phyloP scores from a whole-genome alignment of 257 asterid species.

The Solanum chiquidenum region DNA sequence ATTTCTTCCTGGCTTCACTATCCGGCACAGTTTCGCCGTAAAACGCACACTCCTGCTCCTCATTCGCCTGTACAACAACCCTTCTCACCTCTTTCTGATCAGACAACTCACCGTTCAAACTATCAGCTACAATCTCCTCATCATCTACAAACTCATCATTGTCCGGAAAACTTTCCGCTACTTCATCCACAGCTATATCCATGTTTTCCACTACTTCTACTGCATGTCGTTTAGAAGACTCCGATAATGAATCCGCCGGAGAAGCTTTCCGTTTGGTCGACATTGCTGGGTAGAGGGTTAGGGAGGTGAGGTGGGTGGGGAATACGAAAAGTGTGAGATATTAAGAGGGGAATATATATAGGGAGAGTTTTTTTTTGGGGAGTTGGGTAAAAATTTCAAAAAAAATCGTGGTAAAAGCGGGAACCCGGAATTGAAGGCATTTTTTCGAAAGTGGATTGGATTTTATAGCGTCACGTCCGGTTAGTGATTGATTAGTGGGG shows the following conservation, averaged over 20 bases:
- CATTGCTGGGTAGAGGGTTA: neutral
- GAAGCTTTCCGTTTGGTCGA: neutral
- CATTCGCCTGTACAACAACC: neutral
- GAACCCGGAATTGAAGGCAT: neutral
- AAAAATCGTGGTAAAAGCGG: neutral
- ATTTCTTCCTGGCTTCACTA: constrained; percentile 32
- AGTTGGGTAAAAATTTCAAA: neutral
- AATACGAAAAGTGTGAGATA: neutral
- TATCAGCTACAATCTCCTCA: neutral
- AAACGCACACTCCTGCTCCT: constrained; percentile 1
- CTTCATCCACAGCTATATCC: neutral
- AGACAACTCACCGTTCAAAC: neutral
- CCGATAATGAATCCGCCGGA: neutral
- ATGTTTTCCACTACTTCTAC: neutral
- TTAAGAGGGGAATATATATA: neutral
- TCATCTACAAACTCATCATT: neutral
- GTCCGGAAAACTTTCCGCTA: neutral
- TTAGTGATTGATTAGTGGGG: neutral
- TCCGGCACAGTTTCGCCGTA: constrained; percentile 23
- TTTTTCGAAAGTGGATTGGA: neutral
- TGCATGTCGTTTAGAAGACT: neutral
- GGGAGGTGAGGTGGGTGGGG: neutral
- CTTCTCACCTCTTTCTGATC: neutral
- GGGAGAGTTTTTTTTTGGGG: neutral
- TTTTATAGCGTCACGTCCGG: neutral